Evolutionary conservation across 2,329 filamentous ascomycete genomes (phyloP), one percentile per base, ranked within the genome.

Genomic region (Mycosphaerella sp.): DNA sequence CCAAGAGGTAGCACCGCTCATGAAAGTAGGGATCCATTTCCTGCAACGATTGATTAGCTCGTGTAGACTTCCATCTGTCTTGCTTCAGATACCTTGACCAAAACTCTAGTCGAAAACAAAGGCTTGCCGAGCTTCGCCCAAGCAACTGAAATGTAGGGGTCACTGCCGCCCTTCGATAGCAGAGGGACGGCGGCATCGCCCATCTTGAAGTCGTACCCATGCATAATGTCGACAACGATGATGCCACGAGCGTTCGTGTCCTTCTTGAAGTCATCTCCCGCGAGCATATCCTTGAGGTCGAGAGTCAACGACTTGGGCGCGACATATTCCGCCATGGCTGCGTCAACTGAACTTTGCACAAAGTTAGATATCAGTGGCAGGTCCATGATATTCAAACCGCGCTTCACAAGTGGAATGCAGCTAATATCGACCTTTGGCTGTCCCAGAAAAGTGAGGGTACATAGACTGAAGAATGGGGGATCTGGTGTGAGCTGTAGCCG

Each of bases 61-160:
- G 41, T 43, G 21, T 34, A 26, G 21, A 38, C 34, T 23, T 29
- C n/a, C 9, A 29, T 7, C n/a, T 8, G 26, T 29, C 8, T n/a
- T 10, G 17, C 6, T 38, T 14, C 3, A 38, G 14, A 44, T 51
- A 51, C 48, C 1, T 77, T 75, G 39, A 77, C 69, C 21, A 89
- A 76, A 41, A 89, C 78, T 46, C 86, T 78, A 0, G 85, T 89
- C 49, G 77, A 84, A 65, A 73, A 84, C 54, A 85, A 74, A 46
- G 81, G 81, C 63, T 86, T 86, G 49, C 85, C 85, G 65, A 89
- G 89, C 65, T 89, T 90, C 21, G 84, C 85, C 85, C 86, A 90
- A 1, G 82, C 84, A 6, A 88, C 82, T 1, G 82, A 83, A 12
- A 88, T 79, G 59, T 89, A 89, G 0, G 83, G 76, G 68, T 90